Base-by-base conservation (phyloP, 2,329 filamentous ascomycete species). In the Diaporthe caulivora region DNA sequence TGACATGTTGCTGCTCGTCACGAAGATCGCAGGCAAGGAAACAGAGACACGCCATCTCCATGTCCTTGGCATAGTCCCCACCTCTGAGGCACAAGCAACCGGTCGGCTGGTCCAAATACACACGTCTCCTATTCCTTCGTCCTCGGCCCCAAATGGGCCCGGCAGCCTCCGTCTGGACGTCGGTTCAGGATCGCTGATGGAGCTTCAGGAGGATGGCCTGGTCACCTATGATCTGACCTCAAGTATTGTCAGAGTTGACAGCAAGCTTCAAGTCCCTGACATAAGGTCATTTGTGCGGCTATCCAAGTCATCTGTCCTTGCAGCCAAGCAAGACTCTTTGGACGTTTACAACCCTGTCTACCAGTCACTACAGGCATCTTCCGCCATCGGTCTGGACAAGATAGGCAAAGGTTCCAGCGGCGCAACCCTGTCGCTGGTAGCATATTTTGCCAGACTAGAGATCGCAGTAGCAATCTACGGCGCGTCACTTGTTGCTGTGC, bases 271-370 rank as follows among this genome's bases (percentile, higher is more conserved):
- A 8, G 83, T 88, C 53, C 82, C 87, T 7, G 86, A 84, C 1
- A 85, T 91, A 2, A 85, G 86, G 26, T 92, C 92, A 2, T 94
- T 94, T 78, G 79, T 92, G 9, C 88, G 92, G 9, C 83, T 95
- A 0, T 93, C 92, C 10, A 89, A 88, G 72, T 90, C 92, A 10
- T 90, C 92, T 6, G 81, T 94, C 1, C 85, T 95, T 57, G 87
- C 90, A 1, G 86, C 89, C n/a, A 91, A 91, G 0, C 78, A 86
- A 0, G 82, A 86, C 13, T 85, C 87, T 0, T 87, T 93, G 53
- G 87, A 85, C 54, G 85, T 94, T 18, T 93, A 92, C 80, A 94
- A 95, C 81, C 90, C 92, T 44, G 89, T 92, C 74, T 95, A 91
- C 80, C 88, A 85, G 40, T 91, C 89, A 10, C 79, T 90, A n/a